A percentile compares a stretch with the other conserved stretches of the same genome.
These are phyloP conservation scores for Psilocybe mexicana DNA, from an alignment of 1,284 basidiomycete genomes.

Conservation along the genomic window DNA sequence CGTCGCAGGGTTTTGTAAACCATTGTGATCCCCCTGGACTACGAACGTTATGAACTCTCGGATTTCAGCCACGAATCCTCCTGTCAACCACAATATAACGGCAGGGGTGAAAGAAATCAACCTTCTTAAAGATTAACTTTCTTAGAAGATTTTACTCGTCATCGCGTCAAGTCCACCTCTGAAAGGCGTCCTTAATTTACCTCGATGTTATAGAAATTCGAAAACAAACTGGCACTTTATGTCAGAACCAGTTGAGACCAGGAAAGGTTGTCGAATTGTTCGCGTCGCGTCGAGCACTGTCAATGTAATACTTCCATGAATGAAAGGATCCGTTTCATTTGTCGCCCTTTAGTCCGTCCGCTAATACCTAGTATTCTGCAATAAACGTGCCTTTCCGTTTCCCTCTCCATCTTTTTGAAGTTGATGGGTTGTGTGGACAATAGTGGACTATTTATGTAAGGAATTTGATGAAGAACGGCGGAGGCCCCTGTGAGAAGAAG, in stretches of 20 bases:
- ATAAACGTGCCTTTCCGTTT: too few relatives aligned
- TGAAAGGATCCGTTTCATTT: too few relatives aligned
- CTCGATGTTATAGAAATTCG: neutral
- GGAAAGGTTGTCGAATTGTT: neutral
- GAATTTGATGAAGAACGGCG: neutral
- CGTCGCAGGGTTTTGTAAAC: too few relatives aligned
- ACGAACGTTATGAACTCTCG: too few relatives aligned
- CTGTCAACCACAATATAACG: too few relatives aligned
- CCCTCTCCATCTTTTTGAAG: neutral
- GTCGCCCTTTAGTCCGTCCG: too few relatives aligned
- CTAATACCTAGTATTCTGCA: too few relatives aligned
- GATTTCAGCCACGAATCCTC: too few relatives aligned
- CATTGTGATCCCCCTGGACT: too few relatives aligned
- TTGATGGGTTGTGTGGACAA: neutral
- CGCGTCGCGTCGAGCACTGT: neutral
- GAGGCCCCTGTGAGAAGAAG: conserved; percentile 5
- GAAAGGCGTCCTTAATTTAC: neutral
- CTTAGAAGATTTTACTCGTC: too few relatives aligned
- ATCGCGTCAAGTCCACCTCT: neutral
- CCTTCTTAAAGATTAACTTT: too few relatives aligned
- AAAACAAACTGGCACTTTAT: neutral
- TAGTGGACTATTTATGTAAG: neutral
- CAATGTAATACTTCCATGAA: neutral
- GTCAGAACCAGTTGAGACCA: neutral
- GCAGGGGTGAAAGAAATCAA: too few relatives aligned